These are phyloP conservation scores for Trypanosoma rangeli DNA, from an alignment of 208 protist species.

Conservation along the genomic window DNA sequence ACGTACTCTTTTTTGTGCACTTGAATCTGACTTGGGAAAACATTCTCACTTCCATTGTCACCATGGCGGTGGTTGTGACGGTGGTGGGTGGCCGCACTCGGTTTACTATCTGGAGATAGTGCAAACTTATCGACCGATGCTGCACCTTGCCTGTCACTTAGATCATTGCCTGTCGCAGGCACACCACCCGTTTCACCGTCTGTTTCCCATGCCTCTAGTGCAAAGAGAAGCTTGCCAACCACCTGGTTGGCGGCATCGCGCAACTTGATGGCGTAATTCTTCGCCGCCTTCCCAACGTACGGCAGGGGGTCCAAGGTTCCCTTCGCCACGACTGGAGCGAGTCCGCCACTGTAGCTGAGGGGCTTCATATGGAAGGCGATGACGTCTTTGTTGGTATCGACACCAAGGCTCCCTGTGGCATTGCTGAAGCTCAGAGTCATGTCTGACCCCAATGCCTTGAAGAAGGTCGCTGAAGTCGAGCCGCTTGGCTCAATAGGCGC, in stretches of 20 bases:
- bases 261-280: constrained; percentile 89
- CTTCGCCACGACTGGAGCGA: constrained; percentile 68
- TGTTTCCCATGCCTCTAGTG: constrained; percentile 50
- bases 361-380: constrained; percentile 69
- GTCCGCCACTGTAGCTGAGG: constrained; percentile 38
- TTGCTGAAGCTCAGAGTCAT: constrained; percentile 66
- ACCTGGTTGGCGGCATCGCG: constrained; percentile 60
- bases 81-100: neutral
- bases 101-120: neutral
- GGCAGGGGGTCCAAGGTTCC: constrained; percentile 68
- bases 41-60: constrained; percentile 4
- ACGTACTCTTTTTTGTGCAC: neutral
- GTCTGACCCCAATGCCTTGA: constrained; percentile 49
- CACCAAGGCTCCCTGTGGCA: constrained; percentile 16
- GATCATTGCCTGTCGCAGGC: neutral
- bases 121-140: neutral
- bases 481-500: constrained; percentile 22
- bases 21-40: neutral
- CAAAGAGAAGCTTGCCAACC: constrained; percentile 80
- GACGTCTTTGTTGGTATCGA: constrained; percentile 54
- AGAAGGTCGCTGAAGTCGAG: constrained; percentile 39
- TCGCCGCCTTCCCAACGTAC: constrained; percentile 65
- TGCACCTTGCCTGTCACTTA: neutral
- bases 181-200: constrained; percentile 14
- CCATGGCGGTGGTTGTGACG: neutral